These are phyloP conservation scores for Haematococcus sp. DNA, from an alignment of 139 green algal genomes.

Conservation along the genomic window DNA sequence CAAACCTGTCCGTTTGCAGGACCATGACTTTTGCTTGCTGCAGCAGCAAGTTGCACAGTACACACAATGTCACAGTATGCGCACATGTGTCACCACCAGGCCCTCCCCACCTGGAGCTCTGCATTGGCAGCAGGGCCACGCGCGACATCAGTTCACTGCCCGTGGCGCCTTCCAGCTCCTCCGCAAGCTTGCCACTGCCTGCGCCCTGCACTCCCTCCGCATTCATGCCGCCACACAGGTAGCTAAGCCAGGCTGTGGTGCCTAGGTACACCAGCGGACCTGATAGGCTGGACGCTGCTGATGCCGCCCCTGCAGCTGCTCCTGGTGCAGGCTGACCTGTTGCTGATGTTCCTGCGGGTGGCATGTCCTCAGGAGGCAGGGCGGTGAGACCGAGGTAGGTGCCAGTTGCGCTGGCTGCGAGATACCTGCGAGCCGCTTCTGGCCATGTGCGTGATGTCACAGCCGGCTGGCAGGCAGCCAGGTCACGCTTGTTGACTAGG, in stretches of 20 bases:
- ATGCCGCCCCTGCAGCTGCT: background rate
- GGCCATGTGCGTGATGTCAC: constrained; percentile 49
- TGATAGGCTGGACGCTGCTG: background rate
- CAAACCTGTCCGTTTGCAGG: too few species aligned
- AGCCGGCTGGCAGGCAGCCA: constrained; percentile 1
- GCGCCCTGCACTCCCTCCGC: constrained; percentile 1
- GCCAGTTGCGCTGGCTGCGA: constrained; percentile 40
- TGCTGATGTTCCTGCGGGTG: too few species aligned
- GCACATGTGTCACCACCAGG: too few species aligned
- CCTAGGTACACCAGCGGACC: constrained; percentile 2
- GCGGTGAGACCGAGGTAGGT: constrained; percentile 18
- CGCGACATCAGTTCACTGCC: constrained; percentile 11
- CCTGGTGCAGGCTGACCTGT: background rate
- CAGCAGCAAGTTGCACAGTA: too few species aligned
- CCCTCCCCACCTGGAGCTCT: background rate
- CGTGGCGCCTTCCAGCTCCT: too few species aligned
- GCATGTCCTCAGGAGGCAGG: background rate
- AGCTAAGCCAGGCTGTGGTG: constrained; percentile 46
- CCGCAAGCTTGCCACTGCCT: background rate
- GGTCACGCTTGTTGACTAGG: constrained; percentile 12
- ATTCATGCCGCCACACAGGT: constrained; percentile 51
- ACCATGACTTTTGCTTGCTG: too few species aligned
- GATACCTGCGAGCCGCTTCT: constrained; percentile 52
- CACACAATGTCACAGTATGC: too few species aligned
- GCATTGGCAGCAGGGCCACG: constrained; percentile 28